Percentiles rank a stretch among this genome's conserved stretches.
Evolutionary conservation across 257 asterid species (phyloP).

Genomic region (Schizonepeta tenuifolia): DNA sequence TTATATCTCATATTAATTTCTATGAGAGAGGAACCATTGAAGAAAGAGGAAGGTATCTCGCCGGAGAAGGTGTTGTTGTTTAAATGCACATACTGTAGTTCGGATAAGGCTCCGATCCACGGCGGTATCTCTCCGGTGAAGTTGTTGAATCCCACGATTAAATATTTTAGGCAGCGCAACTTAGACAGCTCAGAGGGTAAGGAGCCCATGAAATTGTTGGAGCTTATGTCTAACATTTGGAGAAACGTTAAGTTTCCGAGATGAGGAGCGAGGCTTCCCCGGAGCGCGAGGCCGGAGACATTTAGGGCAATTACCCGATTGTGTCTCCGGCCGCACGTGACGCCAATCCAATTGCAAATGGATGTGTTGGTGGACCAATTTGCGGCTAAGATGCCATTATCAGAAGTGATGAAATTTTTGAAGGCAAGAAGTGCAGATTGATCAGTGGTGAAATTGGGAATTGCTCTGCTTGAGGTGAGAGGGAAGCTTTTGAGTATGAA

Average conservation of each 20-base stretch:
- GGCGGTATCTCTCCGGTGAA: slow-evolving; percentile 23
- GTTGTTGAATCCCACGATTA: neutral
- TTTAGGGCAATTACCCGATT: no score
- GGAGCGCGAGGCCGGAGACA: slow-evolving; percentile 29
- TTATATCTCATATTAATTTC: neutral
- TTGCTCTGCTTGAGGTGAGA: neutral
- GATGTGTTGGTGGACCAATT: no score
- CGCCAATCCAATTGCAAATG: no score
- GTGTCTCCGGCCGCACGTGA: no score
- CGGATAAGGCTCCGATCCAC: no score
- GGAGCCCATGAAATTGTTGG: slow-evolving; percentile 21
- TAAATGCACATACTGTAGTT: no score
- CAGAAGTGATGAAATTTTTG: no score
- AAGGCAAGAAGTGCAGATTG: no score
- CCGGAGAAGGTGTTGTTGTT: neutral
- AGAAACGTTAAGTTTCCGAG: slow-evolving; percentile 28
- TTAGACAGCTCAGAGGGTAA: neutral
- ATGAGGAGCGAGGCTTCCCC: slow-evolving; percentile 24
- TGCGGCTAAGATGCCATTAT: no score
- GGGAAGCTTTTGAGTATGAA: neutral
- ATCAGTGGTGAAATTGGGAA: neutral
- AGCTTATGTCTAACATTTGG: slow-evolving; percentile 9
- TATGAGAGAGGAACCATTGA: neutral
- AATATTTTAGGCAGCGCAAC: neutral
- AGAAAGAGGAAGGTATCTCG: slow-evolving; percentile 13